Conservation (phyloP, 1,284 basidiomycete genomes). For the Sutorius eximius region DNA sequence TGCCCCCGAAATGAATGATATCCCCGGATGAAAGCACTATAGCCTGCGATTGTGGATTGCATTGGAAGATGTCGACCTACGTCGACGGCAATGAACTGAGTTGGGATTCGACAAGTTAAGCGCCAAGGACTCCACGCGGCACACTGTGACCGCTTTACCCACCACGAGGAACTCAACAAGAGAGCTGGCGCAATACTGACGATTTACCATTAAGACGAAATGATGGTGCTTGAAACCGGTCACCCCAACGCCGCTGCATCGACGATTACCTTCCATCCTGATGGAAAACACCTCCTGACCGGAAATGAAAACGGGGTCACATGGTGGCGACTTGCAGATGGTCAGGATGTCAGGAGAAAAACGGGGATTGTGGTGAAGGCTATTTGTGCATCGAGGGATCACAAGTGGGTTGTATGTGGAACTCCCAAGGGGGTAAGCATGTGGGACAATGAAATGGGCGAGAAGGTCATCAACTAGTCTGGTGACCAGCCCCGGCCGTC, state of each 20-base stretch:
- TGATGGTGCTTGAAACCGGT: no score
- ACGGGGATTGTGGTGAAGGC: not conserved
- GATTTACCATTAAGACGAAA: not conserved
- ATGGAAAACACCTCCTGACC: not conserved
- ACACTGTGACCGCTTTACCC: no score
- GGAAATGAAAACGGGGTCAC: not conserved
- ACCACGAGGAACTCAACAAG: not conserved
- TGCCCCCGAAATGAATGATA: no score
- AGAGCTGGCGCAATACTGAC: not conserved
- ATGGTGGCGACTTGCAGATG: not conserved
- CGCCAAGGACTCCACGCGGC: not conserved
- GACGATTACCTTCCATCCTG: not conserved
- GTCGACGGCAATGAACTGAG: no score
- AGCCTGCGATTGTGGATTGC: no score
- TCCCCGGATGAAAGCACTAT: no score
- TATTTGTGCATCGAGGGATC: not conserved
- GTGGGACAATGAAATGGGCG: no score
- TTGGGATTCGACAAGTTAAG: not conserved
- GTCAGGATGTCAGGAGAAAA: not conserved
- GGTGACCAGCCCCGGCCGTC: no score
- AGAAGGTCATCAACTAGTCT: not conserved
- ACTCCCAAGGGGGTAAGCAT: no score
- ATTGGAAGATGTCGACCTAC: no score
- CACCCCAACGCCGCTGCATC: no score
- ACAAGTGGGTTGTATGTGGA: not conserved